Conservation (phyloP, 257 asterid genomes). For the Jaltomata sinuosa region DNA sequence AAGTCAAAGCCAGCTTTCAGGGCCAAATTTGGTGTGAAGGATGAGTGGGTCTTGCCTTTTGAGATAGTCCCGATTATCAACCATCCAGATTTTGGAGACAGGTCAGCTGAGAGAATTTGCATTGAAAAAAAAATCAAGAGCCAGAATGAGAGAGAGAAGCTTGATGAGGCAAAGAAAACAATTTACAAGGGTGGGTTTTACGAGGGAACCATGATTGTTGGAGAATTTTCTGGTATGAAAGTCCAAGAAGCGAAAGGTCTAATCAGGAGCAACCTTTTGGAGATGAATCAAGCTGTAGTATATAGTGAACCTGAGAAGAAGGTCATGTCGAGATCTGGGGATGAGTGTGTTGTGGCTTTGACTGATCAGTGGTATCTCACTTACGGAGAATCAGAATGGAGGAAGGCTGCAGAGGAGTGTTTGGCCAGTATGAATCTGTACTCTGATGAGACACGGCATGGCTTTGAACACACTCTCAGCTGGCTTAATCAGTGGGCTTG, state of each 20-base stretch:
- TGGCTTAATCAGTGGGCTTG: slow-evolving; percentile 99
- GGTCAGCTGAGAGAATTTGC: slow-evolving; percentile 87
- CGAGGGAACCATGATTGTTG: slow-evolving; percentile 81
- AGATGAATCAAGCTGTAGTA: slow-evolving; percentile 58
- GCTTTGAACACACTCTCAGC: slow-evolving; percentile 89
- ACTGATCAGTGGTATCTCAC: slow-evolving; percentile 94
- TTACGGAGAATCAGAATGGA: slow-evolving; percentile 86
- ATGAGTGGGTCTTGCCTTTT: slow-evolving; percentile 88
- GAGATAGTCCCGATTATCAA: slow-evolving; percentile 82
- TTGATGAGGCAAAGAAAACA: slow-evolving; percentile 87
- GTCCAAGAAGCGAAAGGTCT: slow-evolving; percentile 82
- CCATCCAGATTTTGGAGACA: slow-evolving; percentile 89
- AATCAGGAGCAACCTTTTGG: slow-evolving; percentile 62
- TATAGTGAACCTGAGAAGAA: slow-evolving; percentile 91
- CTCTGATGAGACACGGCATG: slow-evolving; percentile 79
- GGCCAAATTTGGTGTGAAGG: slow-evolving; percentile 77
- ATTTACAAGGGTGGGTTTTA: slow-evolving; percentile 90
- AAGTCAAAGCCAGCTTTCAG: slow-evolving; percentile 77
- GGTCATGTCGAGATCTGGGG: slow-evolving; percentile 96
- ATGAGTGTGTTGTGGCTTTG: slow-evolving; percentile 94
- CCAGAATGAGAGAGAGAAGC: slow-evolving; percentile 92
- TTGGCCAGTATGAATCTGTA: slow-evolving; percentile 73
- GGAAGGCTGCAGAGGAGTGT: slow-evolving; percentile 69
- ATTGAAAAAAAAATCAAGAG: slow-evolving; percentile 76
- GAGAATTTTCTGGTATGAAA: slow-evolving; percentile 68